Evolutionary conservation across 2,329 filamentous ascomycete species (phyloP).

Genomic region (Helminthosporium solani): DNA sequence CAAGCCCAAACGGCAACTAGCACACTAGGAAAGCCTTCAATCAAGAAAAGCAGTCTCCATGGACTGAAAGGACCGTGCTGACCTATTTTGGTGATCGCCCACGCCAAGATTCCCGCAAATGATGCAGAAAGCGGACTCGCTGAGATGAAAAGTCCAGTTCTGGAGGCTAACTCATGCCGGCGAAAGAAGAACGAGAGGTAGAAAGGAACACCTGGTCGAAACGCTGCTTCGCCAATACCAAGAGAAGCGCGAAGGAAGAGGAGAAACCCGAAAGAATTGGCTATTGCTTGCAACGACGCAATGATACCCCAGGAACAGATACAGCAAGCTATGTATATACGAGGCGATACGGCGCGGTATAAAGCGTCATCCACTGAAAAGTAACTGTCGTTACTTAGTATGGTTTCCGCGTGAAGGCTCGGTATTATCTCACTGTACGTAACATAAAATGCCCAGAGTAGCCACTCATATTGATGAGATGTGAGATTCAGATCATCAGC

Average conservation of each 20-base stretch:
- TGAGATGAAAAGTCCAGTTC: conserved; percentile 84
- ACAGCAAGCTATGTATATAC: conserved; percentile 62
- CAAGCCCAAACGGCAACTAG: conserved; percentile 73
- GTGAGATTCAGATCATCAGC: conserved; percentile 56
- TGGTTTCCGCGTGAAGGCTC: background rate
- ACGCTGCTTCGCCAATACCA: conserved; percentile 62
- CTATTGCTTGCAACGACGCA: conserved; percentile 67
- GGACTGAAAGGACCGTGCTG: conserved; percentile 68
- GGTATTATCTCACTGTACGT: conserved; percentile 48
- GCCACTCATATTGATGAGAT: conserved; percentile 60
- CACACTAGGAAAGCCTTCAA: conserved; percentile 83
- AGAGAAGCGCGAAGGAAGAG: conserved; percentile 61
- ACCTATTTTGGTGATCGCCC: conserved; percentile 71
- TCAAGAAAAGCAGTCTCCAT: conserved; percentile 81
- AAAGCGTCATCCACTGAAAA: conserved; percentile 68
- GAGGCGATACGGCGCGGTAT: conserved; percentile 60
- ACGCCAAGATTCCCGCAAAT: conserved; percentile 77
- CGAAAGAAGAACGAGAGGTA: conserved; percentile 65
- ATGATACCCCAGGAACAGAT: conserved; percentile 78
- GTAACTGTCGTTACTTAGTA: conserved; percentile 42
- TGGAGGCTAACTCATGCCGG: conserved; percentile 73
- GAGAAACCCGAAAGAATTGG: conserved; percentile 53
- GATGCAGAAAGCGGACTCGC: conserved; percentile 63
- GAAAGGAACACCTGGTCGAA: conserved; percentile 63
- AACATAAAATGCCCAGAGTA: conserved; percentile 64